These are phyloP conservation scores for Wickerhamiella australiensis DNA, from an alignment of 805 yeast genomes.

Conservation along the genomic window DNA sequence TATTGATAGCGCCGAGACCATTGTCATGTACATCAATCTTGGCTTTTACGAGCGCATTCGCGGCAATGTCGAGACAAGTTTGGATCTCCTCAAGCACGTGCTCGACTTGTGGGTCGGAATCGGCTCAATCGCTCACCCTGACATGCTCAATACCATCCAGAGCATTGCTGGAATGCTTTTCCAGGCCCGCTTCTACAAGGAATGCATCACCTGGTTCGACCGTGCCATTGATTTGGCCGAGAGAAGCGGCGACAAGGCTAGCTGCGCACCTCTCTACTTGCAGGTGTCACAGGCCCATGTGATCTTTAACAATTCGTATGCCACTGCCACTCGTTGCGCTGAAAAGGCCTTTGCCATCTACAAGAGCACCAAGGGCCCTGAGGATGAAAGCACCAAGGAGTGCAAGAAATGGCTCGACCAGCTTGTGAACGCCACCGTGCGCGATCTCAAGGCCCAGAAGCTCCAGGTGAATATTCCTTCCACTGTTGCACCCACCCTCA, in stretches of 20 bases:
- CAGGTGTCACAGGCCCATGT: constrained; percentile 56
- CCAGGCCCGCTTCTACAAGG: constrained; percentile 36
- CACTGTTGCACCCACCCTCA: constrained; percentile 1
- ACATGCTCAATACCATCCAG: constrained; percentile 48
- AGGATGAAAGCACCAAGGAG: constrained; percentile 55
- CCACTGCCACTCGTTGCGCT: constrained; percentile 44
- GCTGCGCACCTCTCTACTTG: constrained; percentile 54
- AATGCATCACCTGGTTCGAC: constrained; percentile 43
- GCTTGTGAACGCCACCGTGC: constrained; percentile 39
- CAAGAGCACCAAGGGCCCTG: constrained; percentile 49
- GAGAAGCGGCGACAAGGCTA: constrained; percentile 44
- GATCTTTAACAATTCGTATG: constrained; percentile 38
- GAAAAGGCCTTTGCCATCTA: constrained; percentile 46
- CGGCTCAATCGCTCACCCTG: constrained; percentile 59
- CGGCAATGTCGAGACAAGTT: constrained; percentile 46
- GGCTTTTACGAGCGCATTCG: constrained; percentile 58
- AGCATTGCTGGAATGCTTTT: constrained; percentile 51
- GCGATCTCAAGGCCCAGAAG: constrained; percentile 19
- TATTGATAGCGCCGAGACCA: constrained; percentile 63
- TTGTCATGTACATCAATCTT: constrained; percentile 59
- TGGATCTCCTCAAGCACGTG: constrained; percentile 50
- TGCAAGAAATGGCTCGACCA: constrained; percentile 52
- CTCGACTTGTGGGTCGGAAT: constrained; percentile 45
- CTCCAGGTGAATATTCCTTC: background rate
- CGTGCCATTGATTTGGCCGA: constrained; percentile 42